These are phyloP conservation scores for Penicillium sp. DNA, from an alignment of 2,329 filamentous ascomycete genomes.

Conservation along the genomic window DNA sequence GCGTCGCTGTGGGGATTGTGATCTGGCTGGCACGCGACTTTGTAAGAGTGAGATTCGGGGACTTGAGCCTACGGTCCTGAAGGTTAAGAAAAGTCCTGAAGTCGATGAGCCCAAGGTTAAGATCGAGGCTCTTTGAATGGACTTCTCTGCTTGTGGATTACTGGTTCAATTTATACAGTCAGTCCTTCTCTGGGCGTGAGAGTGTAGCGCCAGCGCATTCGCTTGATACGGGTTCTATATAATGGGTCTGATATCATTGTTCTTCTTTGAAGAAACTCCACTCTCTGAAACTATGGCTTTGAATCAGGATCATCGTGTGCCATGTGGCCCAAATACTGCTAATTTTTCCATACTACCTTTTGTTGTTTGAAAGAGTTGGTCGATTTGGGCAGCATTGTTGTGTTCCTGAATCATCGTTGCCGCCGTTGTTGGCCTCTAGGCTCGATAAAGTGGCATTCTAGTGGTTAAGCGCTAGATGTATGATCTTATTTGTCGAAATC, in stretches of 20 bases:
- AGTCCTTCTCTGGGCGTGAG: neutral
- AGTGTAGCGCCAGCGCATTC: neutral
- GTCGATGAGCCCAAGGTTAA: constrained; percentile 25
- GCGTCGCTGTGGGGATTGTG: constrained; percentile 79
- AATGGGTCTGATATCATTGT: neutral
- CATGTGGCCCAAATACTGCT: too few relatives aligned
- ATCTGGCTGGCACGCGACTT: constrained; percentile 69
- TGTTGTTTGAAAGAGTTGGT: neutral
- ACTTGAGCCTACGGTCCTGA: constrained; percentile 60
- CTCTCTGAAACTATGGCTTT: neutral
- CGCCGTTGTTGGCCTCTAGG: too few relatives aligned
- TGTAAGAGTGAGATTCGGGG: constrained; percentile 70
- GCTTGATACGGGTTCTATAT: too few relatives aligned
- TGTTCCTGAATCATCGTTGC: neutral
- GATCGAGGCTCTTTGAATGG: constrained; percentile 17
- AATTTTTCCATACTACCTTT: neutral
- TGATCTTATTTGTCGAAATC: too few relatives aligned
- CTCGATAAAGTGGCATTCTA: neutral
- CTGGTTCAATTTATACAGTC: neutral
- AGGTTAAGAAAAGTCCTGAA: constrained; percentile 22
- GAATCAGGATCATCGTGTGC: too few relatives aligned
- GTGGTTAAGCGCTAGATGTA: too few relatives aligned
- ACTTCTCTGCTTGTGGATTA: neutral
- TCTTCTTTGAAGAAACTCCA: neutral
- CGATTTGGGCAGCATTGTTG: neutral